These are phyloP conservation scores for Cephalotrichum gorgonifer DNA, from an alignment of 2,329 filamentous ascomycete genomes.

Conservation along the genomic window DNA sequence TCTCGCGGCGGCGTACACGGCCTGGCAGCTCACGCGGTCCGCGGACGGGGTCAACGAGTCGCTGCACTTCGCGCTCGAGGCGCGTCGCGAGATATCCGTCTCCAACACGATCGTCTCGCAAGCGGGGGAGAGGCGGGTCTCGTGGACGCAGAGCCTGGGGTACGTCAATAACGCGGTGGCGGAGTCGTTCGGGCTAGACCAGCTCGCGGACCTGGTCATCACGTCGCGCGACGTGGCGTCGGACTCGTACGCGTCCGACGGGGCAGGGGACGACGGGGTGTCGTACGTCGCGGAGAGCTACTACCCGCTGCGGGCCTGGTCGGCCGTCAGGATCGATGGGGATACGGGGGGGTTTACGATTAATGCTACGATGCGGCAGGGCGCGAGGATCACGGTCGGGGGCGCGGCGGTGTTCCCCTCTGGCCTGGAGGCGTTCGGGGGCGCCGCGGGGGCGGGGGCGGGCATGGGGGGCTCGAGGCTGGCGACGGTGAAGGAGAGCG, in stretches of 20 bases:
- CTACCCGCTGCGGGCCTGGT: constrained; percentile 34
- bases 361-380: constrained; percentile 16
- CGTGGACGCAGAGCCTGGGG: constrained; percentile 49
- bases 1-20: constrained; percentile 7
- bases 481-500: constrained; percentile 11
- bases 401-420: background rate
- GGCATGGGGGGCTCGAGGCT: constrained; percentile 14
- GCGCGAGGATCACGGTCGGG: background rate
- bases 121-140: constrained; percentile 13
- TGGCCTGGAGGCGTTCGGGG: background rate
- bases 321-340: constrained; percentile 3
- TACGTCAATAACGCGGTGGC: constrained; percentile 43
- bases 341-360: constrained; percentile 10
- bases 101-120: constrained; percentile 28
- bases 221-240: constrained; percentile 32
- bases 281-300: constrained; percentile 25
- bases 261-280: background rate
- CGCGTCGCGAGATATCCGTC: constrained; percentile 43
- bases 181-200: constrained; percentile 22
- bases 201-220: constrained; percentile 28
- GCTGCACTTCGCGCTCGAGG: constrained; percentile 46
- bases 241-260: constrained; percentile 7
- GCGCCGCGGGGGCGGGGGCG: constrained; percentile 4
- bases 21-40: constrained; percentile 37
- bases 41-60: constrained; percentile 42